Conservation (phyloP, 305 asterid species). For the Fraxinus sp. region DNA sequence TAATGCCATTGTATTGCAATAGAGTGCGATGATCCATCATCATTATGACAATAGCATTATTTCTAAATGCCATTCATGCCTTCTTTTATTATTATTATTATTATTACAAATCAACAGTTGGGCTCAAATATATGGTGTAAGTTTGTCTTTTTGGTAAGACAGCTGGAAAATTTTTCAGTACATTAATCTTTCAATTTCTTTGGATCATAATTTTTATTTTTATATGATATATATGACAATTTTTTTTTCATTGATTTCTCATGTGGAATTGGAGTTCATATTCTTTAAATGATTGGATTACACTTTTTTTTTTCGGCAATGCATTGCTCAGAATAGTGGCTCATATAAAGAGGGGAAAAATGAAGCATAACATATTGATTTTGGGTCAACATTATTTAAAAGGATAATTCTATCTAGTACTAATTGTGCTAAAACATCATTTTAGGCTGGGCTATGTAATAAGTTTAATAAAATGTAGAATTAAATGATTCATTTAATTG, state of each 20-base stretch:
- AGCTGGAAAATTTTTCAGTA: background rate
- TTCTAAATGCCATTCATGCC: background rate
- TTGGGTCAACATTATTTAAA: background rate
- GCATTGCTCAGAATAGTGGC: background rate
- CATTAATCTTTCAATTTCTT: background rate
- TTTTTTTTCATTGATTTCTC: background rate
- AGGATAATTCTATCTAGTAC: background rate
- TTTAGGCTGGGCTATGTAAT: background rate
- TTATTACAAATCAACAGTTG: background rate
- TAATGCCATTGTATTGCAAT: background rate
- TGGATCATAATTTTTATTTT: background rate
- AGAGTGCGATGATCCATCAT: background rate
- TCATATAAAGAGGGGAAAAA: background rate
- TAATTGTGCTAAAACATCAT: background rate
- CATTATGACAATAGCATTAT: background rate
- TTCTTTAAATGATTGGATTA: background rate
- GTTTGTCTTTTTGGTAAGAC: background rate
- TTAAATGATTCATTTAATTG: no score
- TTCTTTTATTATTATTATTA: no score
- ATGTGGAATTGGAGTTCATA: background rate
- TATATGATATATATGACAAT: background rate
- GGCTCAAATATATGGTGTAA: background rate
- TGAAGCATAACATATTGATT: background rate
- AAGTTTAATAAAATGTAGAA: no score
- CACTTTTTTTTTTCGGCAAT: no score